Percentiles rank a stretch among this genome's conserved stretches.
Evolutionary conservation across 2,329 filamentous ascomycete species (phyloP).

Genomic region (Alternaria conjuncta): DNA sequence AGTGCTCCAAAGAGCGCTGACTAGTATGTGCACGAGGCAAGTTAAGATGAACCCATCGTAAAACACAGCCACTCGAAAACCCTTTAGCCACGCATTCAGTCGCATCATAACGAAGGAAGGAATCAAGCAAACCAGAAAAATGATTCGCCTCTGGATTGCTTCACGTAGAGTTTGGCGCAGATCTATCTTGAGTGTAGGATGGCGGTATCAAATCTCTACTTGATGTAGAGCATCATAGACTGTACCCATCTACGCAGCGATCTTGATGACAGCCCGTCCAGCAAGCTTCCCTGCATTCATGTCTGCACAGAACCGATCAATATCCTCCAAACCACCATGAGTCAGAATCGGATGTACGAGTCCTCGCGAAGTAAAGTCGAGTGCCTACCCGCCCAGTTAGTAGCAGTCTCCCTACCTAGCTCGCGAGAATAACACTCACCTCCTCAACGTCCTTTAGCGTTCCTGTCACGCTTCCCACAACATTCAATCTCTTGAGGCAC

Average conservation of each 20-base stretch:
- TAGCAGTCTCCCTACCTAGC: too few relatives aligned
- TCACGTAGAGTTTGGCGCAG: background rate
- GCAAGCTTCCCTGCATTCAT: slow-evolving; percentile 50
- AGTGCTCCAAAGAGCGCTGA: background rate
- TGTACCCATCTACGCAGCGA: slow-evolving; percentile 23
- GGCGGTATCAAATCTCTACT: background rate
- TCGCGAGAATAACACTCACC: background rate
- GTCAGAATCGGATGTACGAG: slow-evolving; percentile 51
- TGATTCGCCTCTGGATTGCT: background rate
- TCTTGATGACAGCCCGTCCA: slow-evolving; percentile 53
- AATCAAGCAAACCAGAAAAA: background rate
- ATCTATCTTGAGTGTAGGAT: background rate
- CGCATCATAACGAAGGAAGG: background rate
- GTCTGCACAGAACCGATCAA: slow-evolving; percentile 49
- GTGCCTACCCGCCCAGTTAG: slow-evolving; percentile 31
- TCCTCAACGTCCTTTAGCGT: slow-evolving; percentile 55
- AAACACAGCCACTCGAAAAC: background rate
- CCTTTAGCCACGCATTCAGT: background rate
- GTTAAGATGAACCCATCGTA: background rate
- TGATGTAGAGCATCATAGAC: background rate
- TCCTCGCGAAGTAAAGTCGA: slow-evolving; percentile 54
- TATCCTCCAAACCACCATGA: slow-evolving; percentile 48
- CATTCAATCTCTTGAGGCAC: slow-evolving; percentile 51
- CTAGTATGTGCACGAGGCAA: background rate
- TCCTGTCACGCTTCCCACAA: slow-evolving; percentile 53